phyloP scores from a whole-genome alignment of 148 eudicot genomes.

The Rhododendron vialii region DNA sequence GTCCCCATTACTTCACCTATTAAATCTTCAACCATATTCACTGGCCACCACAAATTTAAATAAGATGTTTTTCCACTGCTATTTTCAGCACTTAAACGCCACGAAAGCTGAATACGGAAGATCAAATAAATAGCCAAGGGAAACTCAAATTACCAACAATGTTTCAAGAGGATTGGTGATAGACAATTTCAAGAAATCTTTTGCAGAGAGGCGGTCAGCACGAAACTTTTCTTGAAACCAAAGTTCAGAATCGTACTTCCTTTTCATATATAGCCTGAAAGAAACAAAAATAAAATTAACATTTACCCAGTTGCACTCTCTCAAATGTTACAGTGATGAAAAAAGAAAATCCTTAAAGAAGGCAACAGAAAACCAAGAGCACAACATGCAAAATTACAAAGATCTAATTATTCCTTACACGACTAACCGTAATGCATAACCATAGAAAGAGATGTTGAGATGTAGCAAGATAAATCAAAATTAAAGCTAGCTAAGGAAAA shows the following conservation, averaged over 20 bases:
- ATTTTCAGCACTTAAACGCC: conserved; percentile 7
- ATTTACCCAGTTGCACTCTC: background rate
- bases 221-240: conserved; percentile 61
- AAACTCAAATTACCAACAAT: conserved; percentile 47
- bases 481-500: background rate
- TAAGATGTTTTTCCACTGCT: background rate
- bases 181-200: conserved; percentile 64
- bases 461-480: background rate
- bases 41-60: background rate
- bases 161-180: conserved; percentile 53
- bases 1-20: background rate
- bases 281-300: background rate
- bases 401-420: conserved; percentile 1
- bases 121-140: background rate
- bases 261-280: conserved; percentile 56
- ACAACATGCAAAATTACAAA: background rate
- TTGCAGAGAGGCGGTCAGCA: conserved; percentile 47
- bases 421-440: background rate
- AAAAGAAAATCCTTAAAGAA: background rate
- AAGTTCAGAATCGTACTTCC: conserved; percentile 56
- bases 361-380: background rate
- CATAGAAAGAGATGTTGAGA: background rate
- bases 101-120: background rate
- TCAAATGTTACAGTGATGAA: background rate
- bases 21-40: background rate